phyloP scores from a whole-genome alignment of 2,329 filamentous ascomycete species.

The Colletotrichum tofieldiae region DNA sequence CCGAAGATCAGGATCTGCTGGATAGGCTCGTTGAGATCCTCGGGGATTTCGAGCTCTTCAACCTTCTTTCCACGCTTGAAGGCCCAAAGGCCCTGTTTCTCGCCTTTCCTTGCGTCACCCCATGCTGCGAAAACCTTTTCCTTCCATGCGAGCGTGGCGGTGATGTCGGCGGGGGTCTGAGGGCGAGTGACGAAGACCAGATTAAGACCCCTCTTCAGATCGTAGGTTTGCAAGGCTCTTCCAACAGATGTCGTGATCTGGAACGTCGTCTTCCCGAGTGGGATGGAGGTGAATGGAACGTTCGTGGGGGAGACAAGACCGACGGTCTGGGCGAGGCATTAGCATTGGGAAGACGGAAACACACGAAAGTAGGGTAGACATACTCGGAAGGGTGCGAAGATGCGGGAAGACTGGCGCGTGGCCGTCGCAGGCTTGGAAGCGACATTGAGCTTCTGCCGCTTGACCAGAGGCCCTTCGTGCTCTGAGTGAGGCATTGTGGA shows the following conservation, averaged over 20 bases:
- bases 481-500: constrained; percentile 71
- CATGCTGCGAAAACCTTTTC: constrained; percentile 91
- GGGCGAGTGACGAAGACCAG: constrained; percentile 94
- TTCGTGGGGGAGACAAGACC: constrained; percentile 92
- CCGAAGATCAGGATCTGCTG: constrained; percentile 87
- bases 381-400: constrained; percentile 96
- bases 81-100: constrained; percentile 83
- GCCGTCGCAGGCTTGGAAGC: constrained; percentile 55
- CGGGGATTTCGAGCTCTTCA: constrained; percentile 79
- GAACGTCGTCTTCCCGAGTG: constrained; percentile 93
- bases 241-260: constrained; percentile 98
- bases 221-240: constrained; percentile 93
- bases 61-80: constrained; percentile 93
- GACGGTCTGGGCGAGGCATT: constrained; percentile 75
- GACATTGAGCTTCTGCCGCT: constrained; percentile 80
- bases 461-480: constrained; percentile 75
- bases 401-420: constrained; percentile 74
- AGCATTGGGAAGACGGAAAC: constrained; percentile 17
- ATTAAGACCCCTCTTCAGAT: constrained; percentile 89
- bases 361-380: constrained; percentile 49
- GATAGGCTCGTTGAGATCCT: constrained; percentile 78
- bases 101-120: constrained; percentile 72
- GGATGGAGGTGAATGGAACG: constrained; percentile 91
- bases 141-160: constrained; percentile 89
- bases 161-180: constrained; percentile 88